These are phyloP conservation scores for Ustilago crameri DNA, from an alignment of 1,284 basidiomycete species.

Conservation along the genomic window DNA sequence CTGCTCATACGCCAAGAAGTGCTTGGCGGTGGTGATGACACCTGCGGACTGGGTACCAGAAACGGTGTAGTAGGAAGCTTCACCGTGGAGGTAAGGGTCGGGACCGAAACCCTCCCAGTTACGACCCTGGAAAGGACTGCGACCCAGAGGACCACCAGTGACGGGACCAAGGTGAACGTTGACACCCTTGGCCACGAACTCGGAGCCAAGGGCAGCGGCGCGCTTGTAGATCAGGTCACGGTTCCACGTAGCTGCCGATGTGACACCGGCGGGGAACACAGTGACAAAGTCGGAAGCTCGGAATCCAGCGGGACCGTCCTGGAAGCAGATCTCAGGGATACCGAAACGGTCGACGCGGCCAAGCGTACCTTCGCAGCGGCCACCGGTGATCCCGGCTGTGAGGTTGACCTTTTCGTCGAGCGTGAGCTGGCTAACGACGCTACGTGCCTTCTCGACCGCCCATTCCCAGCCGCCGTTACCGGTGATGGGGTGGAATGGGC, in stretches of 20 bases:
- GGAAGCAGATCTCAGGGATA: constrained; percentile 46
- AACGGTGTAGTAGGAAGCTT: constrained; percentile 43
- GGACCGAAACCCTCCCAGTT: constrained; percentile 49
- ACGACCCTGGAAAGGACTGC: constrained; percentile 35
- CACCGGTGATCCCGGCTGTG: constrained; percentile 35
- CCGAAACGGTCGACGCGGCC: constrained; percentile 43
- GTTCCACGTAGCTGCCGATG: constrained; percentile 45
- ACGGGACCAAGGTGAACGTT: constrained; percentile 59
- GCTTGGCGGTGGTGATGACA: constrained; percentile 43
- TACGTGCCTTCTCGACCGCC: constrained; percentile 32
- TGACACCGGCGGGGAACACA: constrained; percentile 46
- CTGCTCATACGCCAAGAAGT: constrained; percentile 48
- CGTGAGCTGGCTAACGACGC: constrained; percentile 36
- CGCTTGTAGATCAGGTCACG: constrained; percentile 37
- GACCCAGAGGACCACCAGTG: constrained; percentile 59
- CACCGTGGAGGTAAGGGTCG: constrained; percentile 42
- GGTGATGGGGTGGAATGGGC: constrained; percentile 34
- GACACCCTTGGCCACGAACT: constrained; percentile 45
- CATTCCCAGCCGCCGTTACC: constrained; percentile 46
- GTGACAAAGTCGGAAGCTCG: constrained; percentile 47
- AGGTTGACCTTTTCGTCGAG: constrained; percentile 51
- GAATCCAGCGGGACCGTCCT: constrained; percentile 46
- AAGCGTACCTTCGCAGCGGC: constrained; percentile 33
- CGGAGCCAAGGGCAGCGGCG: constrained; percentile 35
- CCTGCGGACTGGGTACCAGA: constrained; percentile 35